Evolutionary conservation across 2,329 filamentous ascomycete genomes (phyloP), one percentile per base, ranked within the genome.

Genomic region (Dactylellina haptotyla): DNA sequence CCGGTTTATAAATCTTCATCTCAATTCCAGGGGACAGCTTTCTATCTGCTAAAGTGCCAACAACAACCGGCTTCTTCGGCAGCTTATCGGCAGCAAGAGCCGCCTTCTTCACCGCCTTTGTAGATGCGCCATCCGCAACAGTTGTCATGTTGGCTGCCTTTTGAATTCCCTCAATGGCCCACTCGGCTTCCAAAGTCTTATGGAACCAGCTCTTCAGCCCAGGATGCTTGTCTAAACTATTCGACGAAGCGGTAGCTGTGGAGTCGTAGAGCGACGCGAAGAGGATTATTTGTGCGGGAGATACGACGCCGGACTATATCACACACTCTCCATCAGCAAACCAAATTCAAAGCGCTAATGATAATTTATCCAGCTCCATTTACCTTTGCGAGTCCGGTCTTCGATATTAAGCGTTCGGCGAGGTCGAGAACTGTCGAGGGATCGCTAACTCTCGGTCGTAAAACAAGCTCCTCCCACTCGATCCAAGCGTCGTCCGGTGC

Each of bases 241-340:
- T 59, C 1, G 70, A 59, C 32, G 63, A 37, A 30, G 76, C 69
- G 14, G 69, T 71, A 14, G 76, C 75, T n/a, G 63, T 61, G 26
- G 75, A 59, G 63, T 77, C 71, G 63, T 78, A 78, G 5, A 79
- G 51, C 32, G 75, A 75, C 23, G 78, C 76, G 67, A 79, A 78
- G 53, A 78, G 53, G 50, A 78, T 77, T 14, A 79, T 76, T 62
- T 77, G 76, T 18, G 77, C 77, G 32, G 78, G 78, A 14, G 75
- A 59, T 16, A 73, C 54, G 14, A 54, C 34, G 18, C 25, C 46
- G 16, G 69, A 43, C 69, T 76, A n/a, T 14, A 37, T 3, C 16
- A 30, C 12, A 51, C 39, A 25, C 16, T 23, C 6, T 39, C n/a
- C 34, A 28, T 45, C 25, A 46, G 6, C 23, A 30, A 20, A 20